Evolutionary conservation across 306 rosid species (phyloP), one percentile per base, ranked within the genome.

Genomic region (Senna siamea): DNA sequence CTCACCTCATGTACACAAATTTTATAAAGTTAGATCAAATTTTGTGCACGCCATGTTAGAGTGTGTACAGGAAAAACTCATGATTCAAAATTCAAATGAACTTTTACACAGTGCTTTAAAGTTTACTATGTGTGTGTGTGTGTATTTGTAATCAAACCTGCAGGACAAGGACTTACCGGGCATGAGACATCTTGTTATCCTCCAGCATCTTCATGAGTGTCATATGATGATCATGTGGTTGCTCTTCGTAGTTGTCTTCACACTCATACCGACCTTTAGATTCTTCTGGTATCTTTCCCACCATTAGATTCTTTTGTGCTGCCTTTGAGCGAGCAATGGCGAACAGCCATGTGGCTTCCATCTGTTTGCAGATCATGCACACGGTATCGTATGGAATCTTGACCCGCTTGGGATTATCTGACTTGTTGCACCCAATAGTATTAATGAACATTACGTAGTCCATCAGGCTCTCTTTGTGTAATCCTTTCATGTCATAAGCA

Each of bases 401-500:
- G 19, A 62, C 46, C 0, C 46, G 10, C 46, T 40, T 40, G 46
- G 46, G 12, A 3, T 54, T 26, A 32, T 48, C 41, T 2, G 80
- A 78, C 72, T 82, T 83, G 71, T 78, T 53, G 78, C 83, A 77
- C 6, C 82, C 66, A 53, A 5, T 26, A 26, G 3, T 37, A 37
- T 82, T 85, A 69, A 87, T 79, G 79, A 90, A 87, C 86, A 79
- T 60, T 30, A 90, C 58, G 69, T 87, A 84, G 54, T 90, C 96
- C 90, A 87, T 76, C 71, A 90, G 73, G 67, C 96, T 87, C 81
- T 90, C 96, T 59, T 81, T 87, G 4, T 89, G 85, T 86, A 90
- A 76, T 46, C 92, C 90, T 76, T 85, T 87, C 88, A 87, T 85
- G 80, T 90, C 92, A 76, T 90, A 90, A 38, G 92, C 96, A 41